Percentiles rank a stretch among this genome's conserved stretches.
Evolutionary conservation across 164 flowering plant species (phyloP).

Genomic region (Umbilicus rupestris): DNA sequence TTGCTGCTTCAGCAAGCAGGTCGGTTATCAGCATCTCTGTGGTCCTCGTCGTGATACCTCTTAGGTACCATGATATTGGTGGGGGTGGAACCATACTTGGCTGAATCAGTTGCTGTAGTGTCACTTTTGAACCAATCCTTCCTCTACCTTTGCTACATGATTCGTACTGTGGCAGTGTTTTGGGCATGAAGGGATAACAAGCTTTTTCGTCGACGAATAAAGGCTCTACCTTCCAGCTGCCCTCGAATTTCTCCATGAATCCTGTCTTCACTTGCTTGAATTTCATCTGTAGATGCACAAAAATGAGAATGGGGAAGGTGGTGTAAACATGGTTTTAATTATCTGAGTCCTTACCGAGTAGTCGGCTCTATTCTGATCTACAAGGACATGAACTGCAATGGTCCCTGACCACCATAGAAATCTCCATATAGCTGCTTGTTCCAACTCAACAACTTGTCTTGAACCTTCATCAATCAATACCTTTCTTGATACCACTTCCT

Average conservation of each 20-base stretch:
- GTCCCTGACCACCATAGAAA: constrained; percentile 98
- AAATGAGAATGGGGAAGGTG: not conserved
- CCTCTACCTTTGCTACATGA: constrained; percentile 74
- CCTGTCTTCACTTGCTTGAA: constrained; percentile 87
- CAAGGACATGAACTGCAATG: constrained; percentile 81
- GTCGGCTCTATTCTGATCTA: constrained; percentile 82
- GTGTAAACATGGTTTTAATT: not conserved
- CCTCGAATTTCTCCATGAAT: constrained; percentile 86
- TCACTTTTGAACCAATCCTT: constrained; percentile 71
- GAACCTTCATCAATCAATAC: constrained; percentile 83
- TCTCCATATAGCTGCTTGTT: constrained; percentile 92
- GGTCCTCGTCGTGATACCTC: constrained; percentile 78
- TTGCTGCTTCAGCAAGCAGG: constrained; percentile 59
- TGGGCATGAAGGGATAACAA: constrained; percentile 64
- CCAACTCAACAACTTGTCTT: constrained; percentile 88
- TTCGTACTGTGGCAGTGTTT: constrained; percentile 45
- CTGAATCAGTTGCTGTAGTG: constrained; percentile 69
- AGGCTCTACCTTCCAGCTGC: constrained; percentile 80
- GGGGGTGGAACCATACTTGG: constrained; percentile 95
- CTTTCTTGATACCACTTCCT: constrained; percentile 78
- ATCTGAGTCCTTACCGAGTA: constrained; percentile 39
- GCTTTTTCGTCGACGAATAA: constrained; percentile 57
- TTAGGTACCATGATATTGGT: constrained; percentile 93
- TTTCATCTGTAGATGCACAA: constrained; percentile 48
- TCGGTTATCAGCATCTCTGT: constrained; percentile 77